Percentiles rank a stretch among this genome's conserved stretches.
phyloP scores from a whole-genome alignment of 1,139 yeast genomes.

The Nakaseomyces kungkrabaensis region DNA sequence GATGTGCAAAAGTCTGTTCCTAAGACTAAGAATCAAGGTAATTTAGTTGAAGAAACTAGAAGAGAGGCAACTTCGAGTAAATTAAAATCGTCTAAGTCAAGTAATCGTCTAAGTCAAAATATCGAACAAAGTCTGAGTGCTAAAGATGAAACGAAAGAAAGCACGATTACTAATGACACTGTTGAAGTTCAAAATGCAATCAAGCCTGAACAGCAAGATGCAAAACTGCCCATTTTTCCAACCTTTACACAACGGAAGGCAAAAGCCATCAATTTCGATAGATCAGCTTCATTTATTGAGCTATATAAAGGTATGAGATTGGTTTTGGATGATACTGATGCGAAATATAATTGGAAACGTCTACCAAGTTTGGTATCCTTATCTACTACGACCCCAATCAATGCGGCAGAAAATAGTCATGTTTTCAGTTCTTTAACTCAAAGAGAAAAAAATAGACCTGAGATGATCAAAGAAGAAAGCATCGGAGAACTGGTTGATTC shows the following conservation, averaged over 20 bases:
- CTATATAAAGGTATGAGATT: conserved; percentile 25
- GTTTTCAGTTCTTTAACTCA: conserved; percentile 3
- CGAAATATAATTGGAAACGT: conserved; percentile 25
- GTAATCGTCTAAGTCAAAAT: too few species aligned
- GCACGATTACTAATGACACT: background rate
- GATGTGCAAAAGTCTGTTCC: background rate
- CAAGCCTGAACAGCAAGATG: background rate
- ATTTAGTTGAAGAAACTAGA: too few species aligned
- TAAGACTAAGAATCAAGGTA: background rate
- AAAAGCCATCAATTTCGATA: conserved; percentile 5
- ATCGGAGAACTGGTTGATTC: background rate
- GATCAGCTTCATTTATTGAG: conserved; percentile 25
- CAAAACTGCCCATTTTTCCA: background rate
- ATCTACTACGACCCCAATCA: conserved; percentile 8
- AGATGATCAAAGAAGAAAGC: background rate
- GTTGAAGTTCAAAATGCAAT: background rate
- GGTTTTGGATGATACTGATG: conserved; percentile 26
- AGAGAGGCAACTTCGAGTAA: too few species aligned
- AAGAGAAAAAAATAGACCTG: background rate
- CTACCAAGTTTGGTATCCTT: conserved; percentile 19
- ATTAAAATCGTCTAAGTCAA: too few species aligned
- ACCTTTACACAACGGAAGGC: background rate
- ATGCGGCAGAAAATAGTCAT: background rate
- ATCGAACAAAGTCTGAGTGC: too few species aligned
- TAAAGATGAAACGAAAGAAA: background rate